Percentiles rank a stretch among this genome's conserved stretches.
Evolutionary conservation across 2,329 filamentous ascomycete genomes (phyloP).

Genomic region (Ceratocystiopsis sp.): DNA sequence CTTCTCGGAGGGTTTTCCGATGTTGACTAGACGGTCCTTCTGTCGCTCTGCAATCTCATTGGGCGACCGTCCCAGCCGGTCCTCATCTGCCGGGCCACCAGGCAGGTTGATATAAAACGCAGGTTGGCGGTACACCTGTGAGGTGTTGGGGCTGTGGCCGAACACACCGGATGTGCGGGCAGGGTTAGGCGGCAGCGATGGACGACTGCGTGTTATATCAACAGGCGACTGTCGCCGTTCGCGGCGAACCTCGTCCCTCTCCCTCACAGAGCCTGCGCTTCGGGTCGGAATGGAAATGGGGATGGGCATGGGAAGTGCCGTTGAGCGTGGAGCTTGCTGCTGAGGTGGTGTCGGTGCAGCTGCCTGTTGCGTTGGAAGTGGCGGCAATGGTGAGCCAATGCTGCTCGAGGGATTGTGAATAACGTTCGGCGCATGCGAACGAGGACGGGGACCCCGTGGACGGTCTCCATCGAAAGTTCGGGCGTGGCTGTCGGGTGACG

Average conservation of each 20-base stretch:
- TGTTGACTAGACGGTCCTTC: too few relatives aligned
- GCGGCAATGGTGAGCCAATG: too few relatives aligned
- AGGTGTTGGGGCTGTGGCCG: neutral
- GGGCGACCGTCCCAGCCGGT: neutral
- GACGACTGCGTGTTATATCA: conserved; percentile 1
- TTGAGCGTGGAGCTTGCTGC: neutral
- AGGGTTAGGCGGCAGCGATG: neutral
- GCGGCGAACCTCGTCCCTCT: neutral
- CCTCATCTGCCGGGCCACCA: neutral
- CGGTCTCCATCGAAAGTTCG: conserved; percentile 4
- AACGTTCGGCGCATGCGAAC: conserved; percentile 15
- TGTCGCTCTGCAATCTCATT: too few relatives aligned
- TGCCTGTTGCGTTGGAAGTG: too few relatives aligned
- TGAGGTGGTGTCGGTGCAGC: too few relatives aligned
- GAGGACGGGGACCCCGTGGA: conserved; percentile 9
- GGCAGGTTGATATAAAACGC: conserved; percentile 5
- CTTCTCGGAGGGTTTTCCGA: too few relatives aligned
- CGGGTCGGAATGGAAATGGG: neutral
- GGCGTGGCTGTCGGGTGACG: conserved; percentile 12
- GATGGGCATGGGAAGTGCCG: conserved; percentile 2
- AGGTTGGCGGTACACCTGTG: conserved; percentile 1
- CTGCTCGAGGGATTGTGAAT: conserved; percentile 7
- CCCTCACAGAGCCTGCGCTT: neutral
- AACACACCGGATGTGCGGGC: conserved; percentile 4
- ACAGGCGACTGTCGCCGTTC: conserved; percentile 5